A percentile compares a stretch with the other conserved stretches of the same genome.
phyloP scores from a whole-genome alignment of 2,329 filamentous ascomycete species.

The Gnomoniopsis smithogilvyi region DNA sequence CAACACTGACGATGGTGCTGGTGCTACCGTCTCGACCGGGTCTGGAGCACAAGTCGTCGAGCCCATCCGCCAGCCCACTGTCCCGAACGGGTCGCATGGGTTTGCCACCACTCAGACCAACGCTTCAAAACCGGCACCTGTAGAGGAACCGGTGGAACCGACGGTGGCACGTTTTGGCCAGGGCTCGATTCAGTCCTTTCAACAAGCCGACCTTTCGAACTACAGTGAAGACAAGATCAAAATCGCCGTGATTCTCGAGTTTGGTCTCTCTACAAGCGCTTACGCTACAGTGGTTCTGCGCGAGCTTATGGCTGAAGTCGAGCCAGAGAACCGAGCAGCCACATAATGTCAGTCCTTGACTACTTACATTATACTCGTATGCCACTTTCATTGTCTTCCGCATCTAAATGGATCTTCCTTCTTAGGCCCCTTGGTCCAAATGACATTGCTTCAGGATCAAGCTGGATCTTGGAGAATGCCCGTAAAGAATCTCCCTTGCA shows the following conservation, averaged over 20 bases:
- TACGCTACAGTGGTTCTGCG: conserved; percentile 36
- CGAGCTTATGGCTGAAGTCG: conserved; percentile 27
- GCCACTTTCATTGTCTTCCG: no score
- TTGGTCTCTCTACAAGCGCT: conserved; percentile 33
- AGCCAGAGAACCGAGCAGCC: conserved; percentile 11
- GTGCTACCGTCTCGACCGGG: background rate
- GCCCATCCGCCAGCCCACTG: conserved; percentile 11
- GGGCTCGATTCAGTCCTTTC: conserved; percentile 18
- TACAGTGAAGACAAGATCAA: conserved; percentile 24
- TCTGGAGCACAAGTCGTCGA: background rate
- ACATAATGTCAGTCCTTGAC: no score
- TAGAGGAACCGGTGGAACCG: background rate
- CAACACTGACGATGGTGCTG: background rate
- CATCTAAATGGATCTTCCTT: no score
- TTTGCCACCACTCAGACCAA: background rate
- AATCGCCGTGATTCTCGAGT: conserved; percentile 35
- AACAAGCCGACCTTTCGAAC: conserved; percentile 21
- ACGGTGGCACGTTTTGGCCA: background rate
- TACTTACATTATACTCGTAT: no score
- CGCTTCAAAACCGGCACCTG: background rate
- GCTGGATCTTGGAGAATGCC: no score
- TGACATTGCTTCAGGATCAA: no score
- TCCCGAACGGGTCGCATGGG: background rate
- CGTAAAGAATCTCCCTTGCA: no score
- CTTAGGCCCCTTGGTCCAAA: no score